Conservation (phyloP, 176 grass and related monocot species). For the Phoenix dactylifera region DNA sequence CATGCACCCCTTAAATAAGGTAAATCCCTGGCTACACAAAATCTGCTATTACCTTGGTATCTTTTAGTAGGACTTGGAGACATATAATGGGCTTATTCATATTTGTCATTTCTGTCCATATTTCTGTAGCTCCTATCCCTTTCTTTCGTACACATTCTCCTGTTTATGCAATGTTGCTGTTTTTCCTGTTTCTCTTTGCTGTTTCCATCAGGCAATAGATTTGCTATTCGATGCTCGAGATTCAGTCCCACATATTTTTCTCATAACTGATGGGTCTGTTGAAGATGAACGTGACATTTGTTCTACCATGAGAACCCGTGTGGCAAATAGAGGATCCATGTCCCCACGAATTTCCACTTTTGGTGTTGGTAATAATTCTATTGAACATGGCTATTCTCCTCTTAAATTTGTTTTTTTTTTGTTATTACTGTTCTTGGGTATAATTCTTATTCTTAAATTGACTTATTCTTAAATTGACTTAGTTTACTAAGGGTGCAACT, state of each 20-base stretch:
- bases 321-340: slow-evolving; percentile 40
- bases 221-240: slow-evolving; percentile 53
- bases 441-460: too few relatives aligned
- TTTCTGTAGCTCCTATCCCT: neutral
- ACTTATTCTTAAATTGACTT: too few relatives aligned
- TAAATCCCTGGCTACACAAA: slow-evolving; percentile 19
- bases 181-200: slow-evolving; percentile 1
- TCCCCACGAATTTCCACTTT: slow-evolving; percentile 90
- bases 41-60: too few relatives aligned
- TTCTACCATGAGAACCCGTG: slow-evolving; percentile 37
- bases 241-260: slow-evolving; percentile 77
- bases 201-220: slow-evolving; percentile 51
- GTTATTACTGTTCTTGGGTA: too few relatives aligned
- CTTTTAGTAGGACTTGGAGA: too few relatives aligned
- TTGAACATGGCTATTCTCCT: neutral
- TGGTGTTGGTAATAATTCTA: slow-evolving; percentile 63
- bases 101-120: neutral
- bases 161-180: neutral
- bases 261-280: slow-evolving; percentile 88
- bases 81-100: too few relatives aligned
- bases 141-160: neutral
- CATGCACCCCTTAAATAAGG: slow-evolving; percentile 66
- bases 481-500: too few relatives aligned
- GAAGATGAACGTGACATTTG: slow-evolving; percentile 86
- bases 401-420: too few relatives aligned